Base-by-base conservation (phyloP, 768 basidiomycete genomes). In the Boletellus ananiceps region DNA sequence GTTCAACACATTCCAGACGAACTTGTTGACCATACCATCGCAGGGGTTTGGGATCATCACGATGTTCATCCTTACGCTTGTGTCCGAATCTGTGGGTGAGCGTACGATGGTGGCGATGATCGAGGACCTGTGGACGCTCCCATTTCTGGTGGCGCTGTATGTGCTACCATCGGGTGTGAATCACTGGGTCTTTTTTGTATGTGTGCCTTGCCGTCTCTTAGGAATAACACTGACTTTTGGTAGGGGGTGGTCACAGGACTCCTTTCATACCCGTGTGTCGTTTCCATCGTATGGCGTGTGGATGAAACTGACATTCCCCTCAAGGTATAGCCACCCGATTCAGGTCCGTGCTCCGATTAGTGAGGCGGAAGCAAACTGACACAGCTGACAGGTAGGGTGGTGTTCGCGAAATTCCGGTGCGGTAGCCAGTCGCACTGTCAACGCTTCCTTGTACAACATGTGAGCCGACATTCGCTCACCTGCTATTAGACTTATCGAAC, bases 401-500 rank as follows among this genome's bases (percentile, higher is more conserved):
- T 79, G 77, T 55, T 82, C 80, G 13, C 74, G 79, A 25, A 82
- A 83, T 50, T 70, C 80, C 0, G 81, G 80, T 27, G 78, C 73
- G 2, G 81, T 83, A 11, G 79, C 80, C 7, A 78, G 78, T 49
- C 70, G 80, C 12, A 82, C 80, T 0, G 79, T 82, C 42, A 80
- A 79, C 45, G 80, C 78, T 0, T 81, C 81, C 1, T 40, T 82
- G 40, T 82, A 81, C 54, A 82, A 81, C 58, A 81, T 81, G 79
- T 71, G 19, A 31, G 45, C 35, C 14, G 7, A 5, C 8, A 4
- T 8, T 14, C n/a, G 4, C 14, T 19, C 25, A 23, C 3, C 34
- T 5, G 4, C 15, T 3, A 8, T 36, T 9, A 12, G 23, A 25
- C 21, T 13, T 16, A 14, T 25, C 19, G 11, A 35, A 11, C 9